Percentiles rank a stretch among this genome's conserved stretches.
These are phyloP conservation scores for Fraxinus paxiana DNA, from an alignment of 305 asterid species.

Conservation along the genomic window DNA sequence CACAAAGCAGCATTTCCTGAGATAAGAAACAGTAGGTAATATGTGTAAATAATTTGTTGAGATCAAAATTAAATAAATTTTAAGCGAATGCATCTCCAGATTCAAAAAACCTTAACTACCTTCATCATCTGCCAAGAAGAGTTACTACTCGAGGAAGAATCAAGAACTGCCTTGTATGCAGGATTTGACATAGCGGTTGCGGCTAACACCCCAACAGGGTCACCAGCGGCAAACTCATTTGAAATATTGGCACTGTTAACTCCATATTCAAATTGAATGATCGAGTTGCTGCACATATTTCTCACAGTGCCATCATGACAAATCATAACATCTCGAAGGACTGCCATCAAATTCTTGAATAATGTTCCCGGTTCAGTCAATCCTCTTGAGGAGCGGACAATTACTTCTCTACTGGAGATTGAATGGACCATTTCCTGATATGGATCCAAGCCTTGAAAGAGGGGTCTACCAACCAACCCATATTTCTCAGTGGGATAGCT, in stretches of 20 bases:
- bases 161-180: constrained; percentile 96
- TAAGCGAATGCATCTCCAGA: constrained; percentile 3
- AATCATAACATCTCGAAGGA: constrained; percentile 86
- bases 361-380: constrained; percentile 94
- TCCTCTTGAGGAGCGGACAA: constrained; percentile 89
- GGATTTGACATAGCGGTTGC: constrained; percentile 99
- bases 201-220: constrained; percentile 98
- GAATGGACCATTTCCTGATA: constrained; percentile 93
- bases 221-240: constrained; percentile 89
- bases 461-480: constrained; percentile 76
- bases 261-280: constrained; percentile 88
- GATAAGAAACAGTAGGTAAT: constrained; percentile 26
- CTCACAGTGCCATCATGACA: constrained; percentile 88
- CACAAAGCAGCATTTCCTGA: constrained; percentile 90
- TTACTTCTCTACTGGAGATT: constrained; percentile 86
- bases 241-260: constrained; percentile 43
- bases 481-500: constrained; percentile 62
- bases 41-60: constrained; percentile 4
- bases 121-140: constrained; percentile 99
- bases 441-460: constrained; percentile 82
- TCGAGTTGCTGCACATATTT: constrained; percentile 76
- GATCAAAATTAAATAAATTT: background rate
- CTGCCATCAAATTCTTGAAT: constrained; percentile 91
- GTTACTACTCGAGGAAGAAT: constrained; percentile 94
- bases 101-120: constrained; percentile 38